Conservation (phyloP, 163 green algal species). For the Prototheca wickerhamii region DNA sequence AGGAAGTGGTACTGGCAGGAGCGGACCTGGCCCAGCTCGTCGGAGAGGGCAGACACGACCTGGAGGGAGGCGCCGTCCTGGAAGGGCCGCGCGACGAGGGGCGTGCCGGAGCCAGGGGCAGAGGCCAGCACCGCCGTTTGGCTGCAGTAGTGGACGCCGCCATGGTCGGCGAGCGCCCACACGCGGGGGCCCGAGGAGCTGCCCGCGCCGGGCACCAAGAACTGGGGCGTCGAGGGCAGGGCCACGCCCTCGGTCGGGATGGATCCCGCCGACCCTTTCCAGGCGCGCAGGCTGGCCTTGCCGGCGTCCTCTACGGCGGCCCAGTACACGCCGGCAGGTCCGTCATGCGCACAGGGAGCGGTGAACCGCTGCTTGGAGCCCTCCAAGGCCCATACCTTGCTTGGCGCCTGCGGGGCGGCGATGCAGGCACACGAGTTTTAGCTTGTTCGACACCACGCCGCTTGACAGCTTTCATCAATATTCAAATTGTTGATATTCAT, state of each 20-base stretch:
- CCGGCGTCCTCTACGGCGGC: too few relatives aligned
- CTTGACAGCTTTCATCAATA: too few relatives aligned
- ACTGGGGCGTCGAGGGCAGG: not conserved
- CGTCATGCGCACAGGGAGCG: too few relatives aligned
- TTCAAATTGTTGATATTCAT: too few relatives aligned
- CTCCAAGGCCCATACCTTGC: too few relatives aligned
- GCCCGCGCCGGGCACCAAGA: conserved; percentile 6
- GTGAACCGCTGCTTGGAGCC: too few relatives aligned
- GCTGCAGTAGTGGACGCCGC: conserved; percentile 10
- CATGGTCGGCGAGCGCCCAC: conserved; percentile 1
- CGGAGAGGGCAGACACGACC: not conserved
- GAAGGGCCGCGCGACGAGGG: not conserved
- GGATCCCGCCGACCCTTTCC: not conserved
- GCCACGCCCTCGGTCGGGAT: not conserved
- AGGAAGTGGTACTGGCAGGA: not conserved
- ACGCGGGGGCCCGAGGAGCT: not conserved
- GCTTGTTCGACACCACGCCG: too few relatives aligned
- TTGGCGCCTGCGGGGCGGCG: too few relatives aligned
- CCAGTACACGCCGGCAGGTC: too few relatives aligned
- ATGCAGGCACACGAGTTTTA: too few relatives aligned
- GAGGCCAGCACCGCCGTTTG: conserved; percentile 6
- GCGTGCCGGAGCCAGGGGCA: not conserved
- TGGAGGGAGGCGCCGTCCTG: not conserved
- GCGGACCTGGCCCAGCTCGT: not conserved
- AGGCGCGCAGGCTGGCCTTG: too few relatives aligned